A percentile compares a stretch with the other conserved stretches of the same genome.
Evolutionary conservation across 306 rosid species (phyloP).

Genomic region (Herpetospermum pedunculosum): DNA sequence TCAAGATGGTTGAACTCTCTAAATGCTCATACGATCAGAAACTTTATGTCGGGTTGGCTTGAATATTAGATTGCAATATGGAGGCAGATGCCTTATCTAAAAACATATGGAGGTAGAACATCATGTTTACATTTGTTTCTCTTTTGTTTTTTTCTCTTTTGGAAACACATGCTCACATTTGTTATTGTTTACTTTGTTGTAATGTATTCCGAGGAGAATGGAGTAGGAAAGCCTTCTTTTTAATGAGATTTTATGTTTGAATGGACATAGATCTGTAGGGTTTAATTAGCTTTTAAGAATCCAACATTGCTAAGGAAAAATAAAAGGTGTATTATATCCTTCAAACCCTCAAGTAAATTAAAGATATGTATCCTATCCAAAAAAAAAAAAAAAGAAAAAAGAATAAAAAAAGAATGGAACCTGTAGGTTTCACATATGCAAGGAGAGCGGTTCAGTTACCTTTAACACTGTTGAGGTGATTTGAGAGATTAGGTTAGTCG

Average conservation of each 20-base stretch:
- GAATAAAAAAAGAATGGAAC: too few species aligned
- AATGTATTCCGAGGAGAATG: not conserved
- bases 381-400: too few species aligned
- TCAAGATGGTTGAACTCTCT: not conserved
- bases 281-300: not conserved
- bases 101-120: not conserved
- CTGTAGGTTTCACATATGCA: not conserved
- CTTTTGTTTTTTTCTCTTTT: too few species aligned
- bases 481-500: not conserved
- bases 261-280: not conserved
- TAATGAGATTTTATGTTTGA: not conserved
- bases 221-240: not conserved
- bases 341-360: too few species aligned
- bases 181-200: not conserved
- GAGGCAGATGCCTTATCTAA: not conserved
- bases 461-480: not conserved
- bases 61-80: not conserved
- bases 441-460: not conserved
- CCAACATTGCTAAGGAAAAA: not conserved
- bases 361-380: not conserved
- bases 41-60: not conserved
- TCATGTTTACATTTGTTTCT: not conserved
- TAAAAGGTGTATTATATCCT: too few species aligned
- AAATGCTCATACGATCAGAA: not conserved
- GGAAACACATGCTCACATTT: not conserved